These are phyloP conservation scores for Syncephalastrum sp. DNA, from an alignment of 371 early-diverging fungal genomes.

Conservation along the genomic window DNA sequence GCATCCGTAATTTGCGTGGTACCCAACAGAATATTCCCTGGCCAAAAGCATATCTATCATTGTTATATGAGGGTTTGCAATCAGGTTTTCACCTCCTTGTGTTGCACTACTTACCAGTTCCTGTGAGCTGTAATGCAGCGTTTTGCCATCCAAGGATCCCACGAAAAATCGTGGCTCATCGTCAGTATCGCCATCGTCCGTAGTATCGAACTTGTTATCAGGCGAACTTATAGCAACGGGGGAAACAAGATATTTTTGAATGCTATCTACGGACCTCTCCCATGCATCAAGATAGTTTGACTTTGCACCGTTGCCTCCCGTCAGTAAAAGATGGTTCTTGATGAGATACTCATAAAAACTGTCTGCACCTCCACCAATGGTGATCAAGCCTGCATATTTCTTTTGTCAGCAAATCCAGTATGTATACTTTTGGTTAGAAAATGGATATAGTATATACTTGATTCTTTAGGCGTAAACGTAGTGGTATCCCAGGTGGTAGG, in stretches of 20 bases:
- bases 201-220: constrained; percentile 26
- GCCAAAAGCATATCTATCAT: constrained; percentile 35
- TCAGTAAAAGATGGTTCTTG: constrained; percentile 63
- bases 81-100: not conserved
- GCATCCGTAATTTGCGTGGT: constrained; percentile 15
- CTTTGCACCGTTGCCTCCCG: constrained; percentile 40
- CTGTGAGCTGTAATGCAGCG: constrained; percentile 18
- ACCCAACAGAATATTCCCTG: constrained; percentile 39
- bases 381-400: constrained; percentile 28
- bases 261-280: constrained; percentile 39
- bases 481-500: constrained; percentile 33
- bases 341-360: constrained; percentile 86
- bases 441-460: constrained; percentile 11
- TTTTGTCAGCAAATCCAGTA: not conserved
- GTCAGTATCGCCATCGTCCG: constrained; percentile 10
- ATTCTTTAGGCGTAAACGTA: constrained; percentile 24
- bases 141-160: not conserved
- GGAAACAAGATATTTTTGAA: constrained; percentile 38
- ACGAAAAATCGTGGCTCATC: too few relatives aligned
- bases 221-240: constrained; percentile 18
- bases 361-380: constrained; percentile 67
- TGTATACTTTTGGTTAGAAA: too few relatives aligned
- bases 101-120: constrained; percentile 25
- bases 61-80: constrained; percentile 3
- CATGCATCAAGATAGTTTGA: constrained; percentile 19